These are phyloP conservation scores for Candida quercuum DNA, from an alignment of 805 yeast species.

Conservation along the genomic window DNA sequence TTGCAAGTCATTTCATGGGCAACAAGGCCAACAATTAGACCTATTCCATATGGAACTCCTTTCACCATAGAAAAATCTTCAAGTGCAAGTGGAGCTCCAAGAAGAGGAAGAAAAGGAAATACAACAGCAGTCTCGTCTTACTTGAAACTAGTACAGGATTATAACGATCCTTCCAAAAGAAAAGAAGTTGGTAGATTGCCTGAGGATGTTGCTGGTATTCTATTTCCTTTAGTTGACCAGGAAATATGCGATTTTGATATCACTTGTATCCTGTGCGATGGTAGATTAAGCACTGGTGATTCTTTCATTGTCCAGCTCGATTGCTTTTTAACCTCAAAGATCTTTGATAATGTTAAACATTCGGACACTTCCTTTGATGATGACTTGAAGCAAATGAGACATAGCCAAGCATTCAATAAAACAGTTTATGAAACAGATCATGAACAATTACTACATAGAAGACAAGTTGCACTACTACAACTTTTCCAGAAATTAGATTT, in stretches of 20 bases:
- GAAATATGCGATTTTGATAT: conserved; percentile 50
- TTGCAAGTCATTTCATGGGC: conserved; percentile 64
- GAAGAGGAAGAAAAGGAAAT: conserved; percentile 18
- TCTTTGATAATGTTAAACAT: conserved; percentile 19
- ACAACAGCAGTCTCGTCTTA: conserved; percentile 26
- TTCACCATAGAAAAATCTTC: conserved; percentile 35
- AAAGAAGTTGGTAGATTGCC: conserved; percentile 76
- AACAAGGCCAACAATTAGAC: conserved; percentile 53
- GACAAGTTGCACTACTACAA: conserved; percentile 50
- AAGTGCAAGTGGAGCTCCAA: conserved; percentile 20
- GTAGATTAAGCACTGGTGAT: conserved; percentile 67
- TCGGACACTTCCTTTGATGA: conserved; percentile 12
- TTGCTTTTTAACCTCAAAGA: conserved; percentile 44
- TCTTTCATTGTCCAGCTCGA: conserved; percentile 66
- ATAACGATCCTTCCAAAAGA: conserved; percentile 18
- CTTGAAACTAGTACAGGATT: conserved; percentile 26
- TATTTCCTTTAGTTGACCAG: conserved; percentile 60
- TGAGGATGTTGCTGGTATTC: conserved; percentile 58
- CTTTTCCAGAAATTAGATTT: conserved; percentile 49
- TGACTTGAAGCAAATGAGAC: conserved; percentile 15
- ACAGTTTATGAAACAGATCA: conserved; percentile 42
- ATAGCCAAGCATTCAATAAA: conserved; percentile 8
- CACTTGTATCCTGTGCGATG: conserved; percentile 53
- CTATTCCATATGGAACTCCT: conserved; percentile 39
- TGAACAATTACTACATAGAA: conserved; percentile 45